Conservation (phyloP, 1,284 basidiomycete genomes). For the Vanrija pseudolonga region DNA sequence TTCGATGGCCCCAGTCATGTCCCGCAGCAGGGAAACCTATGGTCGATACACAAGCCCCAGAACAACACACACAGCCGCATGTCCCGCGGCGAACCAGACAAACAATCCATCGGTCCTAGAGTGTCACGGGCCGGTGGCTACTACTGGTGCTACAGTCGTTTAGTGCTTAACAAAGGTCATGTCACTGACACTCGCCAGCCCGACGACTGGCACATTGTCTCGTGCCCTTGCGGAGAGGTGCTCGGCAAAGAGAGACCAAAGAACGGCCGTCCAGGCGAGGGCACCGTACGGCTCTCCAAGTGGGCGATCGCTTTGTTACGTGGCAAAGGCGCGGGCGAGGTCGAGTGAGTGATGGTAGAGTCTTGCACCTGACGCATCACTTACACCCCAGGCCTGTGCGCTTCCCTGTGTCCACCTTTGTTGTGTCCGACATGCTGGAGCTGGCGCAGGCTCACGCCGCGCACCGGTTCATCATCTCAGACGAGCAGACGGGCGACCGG, state of each 20-base stretch:
- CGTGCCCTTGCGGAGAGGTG: slow-evolving; percentile 72
- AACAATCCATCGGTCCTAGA: slow-evolving; percentile 71
- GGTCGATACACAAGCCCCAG: slow-evolving; percentile 90
- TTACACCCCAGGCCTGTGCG: slow-evolving; percentile 45
- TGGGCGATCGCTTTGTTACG: slow-evolving; percentile 73
- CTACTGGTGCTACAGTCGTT: slow-evolving; percentile 64
- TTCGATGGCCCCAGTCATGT: not conserved
- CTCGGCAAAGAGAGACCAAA: slow-evolving; percentile 61
- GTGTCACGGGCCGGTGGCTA: slow-evolving; percentile 71
- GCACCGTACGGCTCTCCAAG: slow-evolving; percentile 62
- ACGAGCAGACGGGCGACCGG: slow-evolving; percentile 73
- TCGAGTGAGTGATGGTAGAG: slow-evolving; percentile 20
- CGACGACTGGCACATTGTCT: slow-evolving; percentile 62
- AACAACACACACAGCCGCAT: slow-evolving; percentile 51
- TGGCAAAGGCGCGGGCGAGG: slow-evolving; percentile 52
- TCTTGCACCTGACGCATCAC: not conserved
- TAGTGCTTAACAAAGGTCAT: no score
- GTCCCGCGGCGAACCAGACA: slow-evolving; percentile 26
- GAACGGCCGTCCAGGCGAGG: slow-evolving; percentile 41
- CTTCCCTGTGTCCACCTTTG: slow-evolving; percentile 74
- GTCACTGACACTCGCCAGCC: slow-evolving; percentile 31
- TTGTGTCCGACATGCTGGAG: slow-evolving; percentile 81
- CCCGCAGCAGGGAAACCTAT: slow-evolving; percentile 44
- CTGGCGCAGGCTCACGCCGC: slow-evolving; percentile 82
- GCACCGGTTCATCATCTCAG: slow-evolving; percentile 77